Evolutionary conservation across 2,329 filamentous ascomycete genomes (phyloP), one percentile per base, ranked within the genome.

Genomic region (Stachybotrys elegans): DNA sequence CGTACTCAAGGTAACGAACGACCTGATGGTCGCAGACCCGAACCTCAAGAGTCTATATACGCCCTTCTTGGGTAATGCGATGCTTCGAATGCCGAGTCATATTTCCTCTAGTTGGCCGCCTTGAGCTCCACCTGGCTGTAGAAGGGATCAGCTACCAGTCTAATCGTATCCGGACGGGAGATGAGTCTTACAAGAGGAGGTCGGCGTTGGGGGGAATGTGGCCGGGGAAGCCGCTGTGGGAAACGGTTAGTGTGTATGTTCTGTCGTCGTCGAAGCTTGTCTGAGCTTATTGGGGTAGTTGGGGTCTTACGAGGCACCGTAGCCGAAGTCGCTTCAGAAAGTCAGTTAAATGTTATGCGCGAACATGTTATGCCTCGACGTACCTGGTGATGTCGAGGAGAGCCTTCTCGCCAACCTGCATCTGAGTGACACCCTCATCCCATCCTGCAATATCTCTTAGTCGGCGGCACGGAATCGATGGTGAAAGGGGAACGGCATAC

Each of bases 381-480:
- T 57, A 58, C 56, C 49, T 75, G 51, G 83, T 78, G 62, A 97
- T 96, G 54, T 83, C 85, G 52, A 98, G 76, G 42, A 81, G 87
- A 43, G 89, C 84, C 73, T 88, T 92, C 78, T 97, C 92, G 63
- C 92, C 91, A 47, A 95, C 73, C 62, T 84, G 84, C 92, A 98
- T 96, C 61, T 81, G 73, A 40, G 73, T 70, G 43, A 97, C 90
- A 53, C 86, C 91, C 69, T 95, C 83, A 60, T 89, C 90, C 89
- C 81, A 94, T 55, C 81, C 87, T 32, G 22, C 43, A 36, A 46
- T 21, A 27, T 12, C 29, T 11, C 20, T 42, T 50, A 17, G 17
- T 12, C 16, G 20, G 13, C 12, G 22, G 23, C 2, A 38, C 38
- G 22, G 39, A 25, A 35, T 8, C 25, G 13, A 11, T 3, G 13